Percentiles rank a stretch among this genome's conserved stretches.
phyloP scores from a whole-genome alignment of 2,329 filamentous ascomycete species.

The Fusarium newnesense region DNA sequence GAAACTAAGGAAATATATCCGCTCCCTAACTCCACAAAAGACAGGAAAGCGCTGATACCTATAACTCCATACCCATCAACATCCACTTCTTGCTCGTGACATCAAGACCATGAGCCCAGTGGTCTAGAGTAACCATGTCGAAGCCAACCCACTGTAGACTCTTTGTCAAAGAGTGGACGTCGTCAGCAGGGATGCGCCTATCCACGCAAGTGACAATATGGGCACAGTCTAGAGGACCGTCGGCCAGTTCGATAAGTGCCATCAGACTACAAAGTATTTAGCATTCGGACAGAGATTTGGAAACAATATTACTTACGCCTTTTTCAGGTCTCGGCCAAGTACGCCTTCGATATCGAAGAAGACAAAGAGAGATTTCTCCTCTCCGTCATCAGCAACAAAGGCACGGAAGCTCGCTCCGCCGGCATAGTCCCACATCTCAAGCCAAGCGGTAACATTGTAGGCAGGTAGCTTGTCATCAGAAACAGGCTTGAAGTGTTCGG shows the following conservation, averaged over 20 bases:
- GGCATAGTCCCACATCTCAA: constrained; percentile 87
- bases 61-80: constrained; percentile 89
- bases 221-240: constrained; percentile 78
- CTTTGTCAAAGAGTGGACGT: constrained; percentile 76
- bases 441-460: constrained; percentile 67
- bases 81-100: constrained; percentile 83
- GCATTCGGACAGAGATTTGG: background rate
- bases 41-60: constrained; percentile 53
- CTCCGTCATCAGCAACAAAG: constrained; percentile 78
- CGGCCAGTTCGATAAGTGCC: constrained; percentile 88
- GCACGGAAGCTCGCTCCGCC: constrained; percentile 87
- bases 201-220: constrained; percentile 85
- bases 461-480: constrained; percentile 42
- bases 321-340: constrained; percentile 82
- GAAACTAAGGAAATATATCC: constrained; percentile 33
- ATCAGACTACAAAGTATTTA: constrained; percentile 70
- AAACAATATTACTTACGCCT: constrained; percentile 71
- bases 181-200: constrained; percentile 70
- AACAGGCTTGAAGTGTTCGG: constrained; percentile 50
- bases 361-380: constrained; percentile 82
- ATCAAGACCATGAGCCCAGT: constrained; percentile 73
- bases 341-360: constrained; percentile 81
- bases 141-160: constrained; percentile 96
- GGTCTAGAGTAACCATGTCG: constrained; percentile 80
- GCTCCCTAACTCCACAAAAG: constrained; percentile 35